These are phyloP conservation scores for Cutaneotrichosporon dermatis DNA, from an alignment of 1,284 basidiomycete species.

Conservation along the genomic window DNA sequence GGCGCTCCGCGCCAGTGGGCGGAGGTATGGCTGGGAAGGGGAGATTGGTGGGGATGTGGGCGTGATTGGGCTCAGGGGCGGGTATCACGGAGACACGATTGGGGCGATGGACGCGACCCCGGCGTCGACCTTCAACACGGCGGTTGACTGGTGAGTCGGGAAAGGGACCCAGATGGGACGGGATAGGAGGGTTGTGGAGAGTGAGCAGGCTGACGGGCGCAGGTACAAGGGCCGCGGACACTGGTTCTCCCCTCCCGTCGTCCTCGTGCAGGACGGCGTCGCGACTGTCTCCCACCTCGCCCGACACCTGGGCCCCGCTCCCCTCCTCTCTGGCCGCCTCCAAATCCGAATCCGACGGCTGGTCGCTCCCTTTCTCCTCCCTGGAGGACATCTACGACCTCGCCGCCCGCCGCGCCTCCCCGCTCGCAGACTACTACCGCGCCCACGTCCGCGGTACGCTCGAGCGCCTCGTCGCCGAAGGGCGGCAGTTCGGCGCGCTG, in stretches of 20 bases:
- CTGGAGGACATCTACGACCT: slow-evolving; percentile 72
- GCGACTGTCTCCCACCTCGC: slow-evolving; percentile 57
- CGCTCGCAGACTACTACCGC: slow-evolving; percentile 65
- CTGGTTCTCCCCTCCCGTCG: slow-evolving; percentile 86
- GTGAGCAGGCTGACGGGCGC: not conserved
- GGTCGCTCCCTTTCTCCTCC: slow-evolving; percentile 50
- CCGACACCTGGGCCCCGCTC: slow-evolving; percentile 36
- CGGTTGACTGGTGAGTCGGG: slow-evolving; percentile 70
- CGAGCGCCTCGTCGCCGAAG: slow-evolving; percentile 51
- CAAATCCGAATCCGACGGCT: slow-evolving; percentile 14
- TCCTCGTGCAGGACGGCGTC: slow-evolving; percentile 63
- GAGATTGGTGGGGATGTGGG: slow-evolving; percentile 57
- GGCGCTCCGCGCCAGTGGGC: slow-evolving; percentile 72
- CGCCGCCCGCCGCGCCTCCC: slow-evolving; percentile 57
- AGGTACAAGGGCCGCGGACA: slow-evolving; percentile 77
- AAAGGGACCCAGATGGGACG: no score
- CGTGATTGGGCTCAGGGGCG: slow-evolving; percentile 81
- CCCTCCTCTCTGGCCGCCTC: slow-evolving; percentile 6
- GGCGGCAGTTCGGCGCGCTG: slow-evolving; percentile 59
- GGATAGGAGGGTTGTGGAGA: no score
- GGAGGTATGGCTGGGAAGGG: slow-evolving; percentile 51
- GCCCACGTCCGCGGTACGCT: slow-evolving; percentile 59
- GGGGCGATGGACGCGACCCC: slow-evolving; percentile 95
- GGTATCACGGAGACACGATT: slow-evolving; percentile 97
- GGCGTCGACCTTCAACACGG: slow-evolving; percentile 71